A percentile compares a stretch with the other conserved stretches of the same genome.
phyloP scores from a whole-genome alignment of 2,329 filamentous ascomycete species.

The Exophiala alcalophila region DNA sequence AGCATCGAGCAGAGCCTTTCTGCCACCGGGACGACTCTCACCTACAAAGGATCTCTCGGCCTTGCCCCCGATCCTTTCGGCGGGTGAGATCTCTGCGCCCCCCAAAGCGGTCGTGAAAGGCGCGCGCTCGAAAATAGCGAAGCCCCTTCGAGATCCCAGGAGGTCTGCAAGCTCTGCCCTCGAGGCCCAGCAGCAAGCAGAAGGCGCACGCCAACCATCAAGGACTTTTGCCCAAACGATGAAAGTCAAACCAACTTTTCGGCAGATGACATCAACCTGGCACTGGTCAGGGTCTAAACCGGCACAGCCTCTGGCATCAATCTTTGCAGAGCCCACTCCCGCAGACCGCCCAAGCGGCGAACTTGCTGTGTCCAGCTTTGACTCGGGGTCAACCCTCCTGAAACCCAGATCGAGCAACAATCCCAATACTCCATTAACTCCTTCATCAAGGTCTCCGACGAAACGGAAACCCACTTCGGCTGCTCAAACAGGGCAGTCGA shows the following conservation, averaged over 20 bases:
- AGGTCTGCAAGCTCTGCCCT: slow-evolving; percentile 17
- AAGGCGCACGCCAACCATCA: not conserved
- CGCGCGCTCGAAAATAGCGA: slow-evolving; percentile 24
- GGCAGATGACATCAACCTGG: slow-evolving; percentile 8
- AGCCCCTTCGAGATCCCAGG: slow-evolving; percentile 14
- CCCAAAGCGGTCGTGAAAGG: slow-evolving; percentile 28
- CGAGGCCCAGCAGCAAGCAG: slow-evolving; percentile 3
- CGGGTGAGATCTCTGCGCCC: slow-evolving; percentile 26
- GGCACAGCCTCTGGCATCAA: slow-evolving; percentile 18
- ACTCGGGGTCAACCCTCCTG: slow-evolving; percentile 7
- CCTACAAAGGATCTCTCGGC: slow-evolving; percentile 20
- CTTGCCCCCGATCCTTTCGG: slow-evolving; percentile 15
- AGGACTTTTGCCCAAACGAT: slow-evolving; percentile 9
- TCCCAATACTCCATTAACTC: slow-evolving; percentile 15
- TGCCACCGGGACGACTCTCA: slow-evolving; percentile 27
- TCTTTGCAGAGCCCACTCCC: slow-evolving; percentile 18
- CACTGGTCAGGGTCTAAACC: slow-evolving; percentile 12
- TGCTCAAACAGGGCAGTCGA: not conserved
- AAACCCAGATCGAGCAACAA: slow-evolving; percentile 23
- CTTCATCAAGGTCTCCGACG: slow-evolving; percentile 13
- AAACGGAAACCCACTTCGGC: slow-evolving; percentile 5
- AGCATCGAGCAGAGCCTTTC: slow-evolving; percentile 23
- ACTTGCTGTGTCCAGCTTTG: slow-evolving; percentile 7
- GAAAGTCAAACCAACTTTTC: slow-evolving; percentile 13
- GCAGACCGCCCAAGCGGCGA: not conserved